Evolutionary conservation across 495 filamentous ascomycete genomes (phyloP).

Genomic region (Staphylotrichum tortipilum): DNA sequence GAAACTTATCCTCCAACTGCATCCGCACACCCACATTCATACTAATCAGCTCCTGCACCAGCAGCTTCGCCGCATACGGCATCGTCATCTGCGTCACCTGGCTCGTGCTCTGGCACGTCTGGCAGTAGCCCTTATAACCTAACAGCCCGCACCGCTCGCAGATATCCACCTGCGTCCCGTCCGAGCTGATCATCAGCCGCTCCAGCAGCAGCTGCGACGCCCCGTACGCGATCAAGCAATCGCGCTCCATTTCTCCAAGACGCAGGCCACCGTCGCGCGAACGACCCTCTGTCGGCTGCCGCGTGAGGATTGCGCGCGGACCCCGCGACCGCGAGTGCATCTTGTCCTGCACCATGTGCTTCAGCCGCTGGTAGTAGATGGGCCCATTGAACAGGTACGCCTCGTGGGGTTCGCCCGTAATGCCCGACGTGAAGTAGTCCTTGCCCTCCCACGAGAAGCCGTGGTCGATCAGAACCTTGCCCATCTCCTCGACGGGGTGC

Average conservation of each 20-base stretch:
- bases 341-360: conserved; percentile 99
- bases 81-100: conserved; percentile 85
- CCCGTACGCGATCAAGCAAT: conserved; percentile 94
- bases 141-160: conserved; percentile 90
- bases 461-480: conserved; percentile 67
- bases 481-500: conserved; percentile 84
- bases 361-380: conserved; percentile 99
- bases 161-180: conserved; percentile 83
- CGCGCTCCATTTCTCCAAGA: conserved; percentile 97
- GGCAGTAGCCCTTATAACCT: conserved; percentile 89
- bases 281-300: conserved; percentile 93
- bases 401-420: conserved; percentile 86
- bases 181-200: conserved; percentile 85
- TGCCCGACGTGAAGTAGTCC: conserved; percentile 89
- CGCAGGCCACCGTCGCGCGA: conserved; percentile 86
- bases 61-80: conserved; percentile 95
- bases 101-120: conserved; percentile 73
- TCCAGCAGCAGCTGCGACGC: conserved; percentile 87
- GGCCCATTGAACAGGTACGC: conserved; percentile 98
- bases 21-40: conserved; percentile 92
- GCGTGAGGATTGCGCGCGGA: conserved; percentile 81
- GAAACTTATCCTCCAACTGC: conserved; percentile 87
- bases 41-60: conserved; percentile 92
- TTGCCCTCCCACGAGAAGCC: conserved; percentile 96
- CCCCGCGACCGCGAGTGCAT: conserved; percentile 94